Evolutionary conservation across 805 yeast genomes (phyloP).

Genomic region (baker's yeast (Saccharomyces cerevisiae)): DNA sequence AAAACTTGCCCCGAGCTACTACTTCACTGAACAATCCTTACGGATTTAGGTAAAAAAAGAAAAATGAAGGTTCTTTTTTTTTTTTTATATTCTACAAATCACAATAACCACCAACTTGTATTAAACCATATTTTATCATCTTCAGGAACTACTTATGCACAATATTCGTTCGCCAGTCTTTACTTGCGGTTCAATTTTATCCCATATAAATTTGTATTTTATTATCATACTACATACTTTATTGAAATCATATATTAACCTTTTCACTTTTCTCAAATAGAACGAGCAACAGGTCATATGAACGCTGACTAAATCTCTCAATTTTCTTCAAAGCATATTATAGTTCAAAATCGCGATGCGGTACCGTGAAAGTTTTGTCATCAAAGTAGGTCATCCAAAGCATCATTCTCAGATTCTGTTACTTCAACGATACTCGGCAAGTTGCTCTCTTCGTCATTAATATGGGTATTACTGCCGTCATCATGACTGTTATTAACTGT

Average conservation of each 20-base stretch:
- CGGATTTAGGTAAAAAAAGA: conserved; percentile 27
- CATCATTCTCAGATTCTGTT: background rate
- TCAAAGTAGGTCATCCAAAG: background rate
- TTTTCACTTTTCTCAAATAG: background rate
- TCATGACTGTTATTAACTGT: too few species aligned
- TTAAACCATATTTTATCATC: background rate
- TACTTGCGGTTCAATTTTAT: background rate
- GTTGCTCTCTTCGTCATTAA: background rate
- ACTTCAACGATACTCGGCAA: background rate
- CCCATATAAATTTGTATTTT: background rate
- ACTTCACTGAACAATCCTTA: conserved; percentile 40
- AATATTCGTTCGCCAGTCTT: background rate
- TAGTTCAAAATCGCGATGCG: background rate
- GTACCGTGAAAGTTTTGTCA: background rate
- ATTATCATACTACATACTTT: conserved; percentile 1
- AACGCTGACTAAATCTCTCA: background rate
- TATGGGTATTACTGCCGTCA: background rate
- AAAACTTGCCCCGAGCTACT: conserved; percentile 36
- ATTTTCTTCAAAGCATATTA: background rate
- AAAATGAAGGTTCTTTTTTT: too few species aligned
- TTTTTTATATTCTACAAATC: background rate
- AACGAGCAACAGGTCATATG: background rate
- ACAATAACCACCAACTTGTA: background rate
- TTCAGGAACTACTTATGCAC: background rate
- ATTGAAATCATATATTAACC: background rate